Evolutionary conservation across 345 rosid genomes (phyloP).

Genomic region (Balakata baccata): DNA sequence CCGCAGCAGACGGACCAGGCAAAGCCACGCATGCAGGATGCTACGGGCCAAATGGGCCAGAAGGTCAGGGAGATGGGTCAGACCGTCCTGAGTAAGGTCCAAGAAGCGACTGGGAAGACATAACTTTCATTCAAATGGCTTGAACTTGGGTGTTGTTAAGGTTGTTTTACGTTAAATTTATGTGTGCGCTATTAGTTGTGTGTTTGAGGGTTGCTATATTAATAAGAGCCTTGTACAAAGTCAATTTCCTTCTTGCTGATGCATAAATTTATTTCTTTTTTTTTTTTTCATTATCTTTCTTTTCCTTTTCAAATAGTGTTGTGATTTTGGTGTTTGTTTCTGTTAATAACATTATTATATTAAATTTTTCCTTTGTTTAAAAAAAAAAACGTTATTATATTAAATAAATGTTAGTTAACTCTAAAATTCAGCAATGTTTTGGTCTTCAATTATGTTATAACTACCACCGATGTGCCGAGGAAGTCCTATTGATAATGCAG

Average conservation of each 20-base stretch:
- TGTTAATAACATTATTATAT: not conserved
- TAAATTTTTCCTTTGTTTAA: no score
- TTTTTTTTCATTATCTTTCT: no score
- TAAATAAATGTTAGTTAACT: not conserved
- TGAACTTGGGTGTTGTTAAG: not conserved
- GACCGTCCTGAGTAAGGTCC: constrained; percentile 48
- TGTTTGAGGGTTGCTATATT: not conserved
- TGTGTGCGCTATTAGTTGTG: not conserved
- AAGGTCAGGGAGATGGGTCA: constrained; percentile 69
- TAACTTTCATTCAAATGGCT: not conserved
- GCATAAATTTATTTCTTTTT: not conserved
- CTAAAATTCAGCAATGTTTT: not conserved
- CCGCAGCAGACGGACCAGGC: constrained; percentile 51
- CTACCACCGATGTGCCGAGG: no score
- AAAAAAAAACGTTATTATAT: not conserved
- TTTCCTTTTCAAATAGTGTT: not conserved
- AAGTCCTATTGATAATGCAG: no score
- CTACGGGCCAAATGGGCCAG: constrained; percentile 50
- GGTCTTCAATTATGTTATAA: no score
- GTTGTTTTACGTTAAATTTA: not conserved
- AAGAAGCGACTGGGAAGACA: constrained; percentile 28
- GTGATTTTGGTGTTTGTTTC: not conserved
- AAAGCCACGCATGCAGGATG: constrained; percentile 43
- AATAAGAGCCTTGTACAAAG: not conserved
- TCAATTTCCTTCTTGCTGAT: not conserved